A percentile compares a stretch with the other conserved stretches of the same genome.
Evolutionary conservation across 1,284 basidiomycete genomes (phyloP).

Genomic region (Gomphus sp.): DNA sequence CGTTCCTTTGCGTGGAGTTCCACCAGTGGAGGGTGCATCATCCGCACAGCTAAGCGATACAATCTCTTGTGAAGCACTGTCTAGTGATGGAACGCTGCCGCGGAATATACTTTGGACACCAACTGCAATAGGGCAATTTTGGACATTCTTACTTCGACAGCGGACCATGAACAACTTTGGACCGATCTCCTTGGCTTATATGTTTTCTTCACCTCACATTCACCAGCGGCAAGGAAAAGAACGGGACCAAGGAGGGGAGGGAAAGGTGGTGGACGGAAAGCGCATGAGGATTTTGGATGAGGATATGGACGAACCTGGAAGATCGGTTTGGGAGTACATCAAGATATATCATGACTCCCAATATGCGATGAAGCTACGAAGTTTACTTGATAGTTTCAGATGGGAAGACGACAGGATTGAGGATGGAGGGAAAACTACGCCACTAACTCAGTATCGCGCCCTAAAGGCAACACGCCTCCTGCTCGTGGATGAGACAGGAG

Average conservation of each 20-base stretch:
- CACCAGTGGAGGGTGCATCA: slow-evolving; percentile 4
- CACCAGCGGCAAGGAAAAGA: neutral
- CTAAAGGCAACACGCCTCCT: slow-evolving; percentile 2
- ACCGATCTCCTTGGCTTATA: slow-evolving; percentile 1
- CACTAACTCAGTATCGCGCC: neutral
- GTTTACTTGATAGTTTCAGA: slow-evolving; percentile 4
- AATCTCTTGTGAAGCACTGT: neutral
- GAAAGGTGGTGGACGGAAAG: neutral
- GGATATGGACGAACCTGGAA: neutral
- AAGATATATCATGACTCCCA: slow-evolving; percentile 8
- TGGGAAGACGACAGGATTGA: neutral
- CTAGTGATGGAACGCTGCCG: neutral
- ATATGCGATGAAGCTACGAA: slow-evolving; percentile 8
- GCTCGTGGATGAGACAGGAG: slow-evolving; percentile 8
- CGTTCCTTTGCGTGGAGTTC: slow-evolving; percentile 2
- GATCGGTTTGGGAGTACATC: slow-evolving; percentile 6
- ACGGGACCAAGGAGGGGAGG: neutral
- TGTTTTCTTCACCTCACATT: neutral
- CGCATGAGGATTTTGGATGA: neutral
- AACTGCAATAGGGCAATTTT: slow-evolving; percentile 3
- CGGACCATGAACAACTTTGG: slow-evolving; percentile 6
- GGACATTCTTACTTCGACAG: slow-evolving; percentile 5
- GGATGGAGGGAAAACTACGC: neutral
- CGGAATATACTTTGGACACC: slow-evolving; percentile 1
- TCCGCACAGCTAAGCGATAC: neutral